Evolutionary conservation across 2,329 filamentous ascomycete genomes (phyloP).

Genomic region (Ascochyta lentis): DNA sequence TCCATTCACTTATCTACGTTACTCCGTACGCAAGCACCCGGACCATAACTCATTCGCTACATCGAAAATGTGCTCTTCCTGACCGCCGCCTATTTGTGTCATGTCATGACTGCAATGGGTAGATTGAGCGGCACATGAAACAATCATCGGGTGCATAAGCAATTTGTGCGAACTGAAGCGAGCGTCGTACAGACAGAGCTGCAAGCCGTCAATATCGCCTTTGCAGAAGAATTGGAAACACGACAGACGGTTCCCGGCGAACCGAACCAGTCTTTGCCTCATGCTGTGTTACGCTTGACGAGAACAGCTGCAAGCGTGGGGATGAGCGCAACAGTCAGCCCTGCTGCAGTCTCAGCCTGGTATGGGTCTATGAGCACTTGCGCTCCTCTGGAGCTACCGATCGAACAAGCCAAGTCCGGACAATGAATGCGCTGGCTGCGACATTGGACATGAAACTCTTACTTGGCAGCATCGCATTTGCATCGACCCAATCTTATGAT

Average conservation of each 20-base stretch:
- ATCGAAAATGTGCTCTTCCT: neutral
- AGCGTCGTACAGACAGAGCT: conserved; percentile 1
- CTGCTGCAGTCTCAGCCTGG: neutral
- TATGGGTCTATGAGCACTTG: neutral
- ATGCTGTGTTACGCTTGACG: conserved; percentile 4
- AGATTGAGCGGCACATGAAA: conserved; percentile 8
- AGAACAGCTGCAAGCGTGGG: neutral
- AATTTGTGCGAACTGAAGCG: neutral
- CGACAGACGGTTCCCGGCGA: neutral
- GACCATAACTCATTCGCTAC: neutral
- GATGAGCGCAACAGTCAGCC: neutral
- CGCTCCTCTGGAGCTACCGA: neutral
- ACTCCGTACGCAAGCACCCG: neutral
- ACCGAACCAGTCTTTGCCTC: neutral
- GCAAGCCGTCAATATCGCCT: conserved; percentile 6
- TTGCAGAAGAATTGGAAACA: neutral
- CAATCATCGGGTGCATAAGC: neutral
- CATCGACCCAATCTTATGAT: neutral
- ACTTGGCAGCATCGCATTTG: neutral
- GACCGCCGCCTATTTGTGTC: neutral
- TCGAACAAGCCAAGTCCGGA: neutral
- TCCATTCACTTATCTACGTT: neutral
- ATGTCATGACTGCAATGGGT: neutral
- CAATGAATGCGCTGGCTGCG: neutral
- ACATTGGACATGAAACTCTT: neutral